These are phyloP conservation scores for Rhodofomes roseus DNA, from an alignment of 1,284 basidiomycete genomes.

Conservation along the genomic window DNA sequence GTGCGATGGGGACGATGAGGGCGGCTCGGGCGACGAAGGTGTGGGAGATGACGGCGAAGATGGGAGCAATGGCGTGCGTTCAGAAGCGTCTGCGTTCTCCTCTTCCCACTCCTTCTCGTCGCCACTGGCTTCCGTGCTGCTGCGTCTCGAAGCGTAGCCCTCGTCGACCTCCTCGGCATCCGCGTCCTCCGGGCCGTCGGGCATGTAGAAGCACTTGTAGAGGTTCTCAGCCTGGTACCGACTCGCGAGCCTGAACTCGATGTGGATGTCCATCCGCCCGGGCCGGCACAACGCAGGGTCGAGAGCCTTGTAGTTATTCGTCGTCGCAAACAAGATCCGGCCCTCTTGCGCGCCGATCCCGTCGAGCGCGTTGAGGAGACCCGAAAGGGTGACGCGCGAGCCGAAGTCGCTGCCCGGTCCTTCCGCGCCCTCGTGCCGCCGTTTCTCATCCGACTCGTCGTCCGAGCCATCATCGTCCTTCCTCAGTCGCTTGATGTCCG, in stretches of 20 bases:
- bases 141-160: neutral
- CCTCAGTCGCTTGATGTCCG: slow-evolving; percentile 13
- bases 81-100: neutral
- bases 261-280: slow-evolving; percentile 76
- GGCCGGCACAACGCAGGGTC: slow-evolving; percentile 75
- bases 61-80: neutral
- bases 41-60: neutral
- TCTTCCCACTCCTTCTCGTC: neutral
- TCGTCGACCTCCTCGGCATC: neutral
- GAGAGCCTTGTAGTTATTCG: slow-evolving; percentile 63
- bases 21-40: neutral
- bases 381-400: slow-evolving; percentile 57
- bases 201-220: slow-evolving; percentile 64
- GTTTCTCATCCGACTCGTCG: slow-evolving; percentile 2
- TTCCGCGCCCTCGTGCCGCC: neutral
- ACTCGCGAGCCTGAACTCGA: slow-evolving; percentile 70
- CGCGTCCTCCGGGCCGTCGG: slow-evolving; percentile 23
- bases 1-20: slow-evolving; percentile 7
- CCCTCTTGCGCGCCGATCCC: slow-evolving; percentile 76
- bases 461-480: neutral
- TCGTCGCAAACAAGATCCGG: slow-evolving; percentile 73
- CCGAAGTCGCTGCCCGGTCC: slow-evolving; percentile 17
- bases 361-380: slow-evolving; percentile 72
- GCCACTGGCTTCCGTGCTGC: neutral
- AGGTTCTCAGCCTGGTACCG: slow-evolving; percentile 60